Evolutionary conservation across 192 early-diverging fungal genomes (phyloP).

Genomic region (Mortierella hygrophila): DNA sequence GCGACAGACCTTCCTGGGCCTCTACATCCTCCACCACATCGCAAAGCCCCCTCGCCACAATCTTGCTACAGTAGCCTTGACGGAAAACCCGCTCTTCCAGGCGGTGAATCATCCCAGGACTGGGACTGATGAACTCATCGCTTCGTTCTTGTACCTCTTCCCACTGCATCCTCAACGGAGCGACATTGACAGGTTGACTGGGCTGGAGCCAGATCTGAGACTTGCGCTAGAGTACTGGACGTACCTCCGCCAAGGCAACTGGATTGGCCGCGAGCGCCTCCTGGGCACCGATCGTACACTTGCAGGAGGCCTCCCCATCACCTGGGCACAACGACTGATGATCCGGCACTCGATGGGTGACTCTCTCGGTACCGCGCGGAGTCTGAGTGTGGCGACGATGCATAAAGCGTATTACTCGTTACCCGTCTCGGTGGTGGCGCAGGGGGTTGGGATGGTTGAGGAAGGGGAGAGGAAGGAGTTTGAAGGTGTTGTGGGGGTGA

Average conservation of each 20-base stretch:
- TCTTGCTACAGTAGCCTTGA: neutral
- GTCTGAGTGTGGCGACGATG: slow-evolving; percentile 25
- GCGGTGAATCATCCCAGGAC: slow-evolving; percentile 24
- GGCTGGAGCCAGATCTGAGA: slow-evolving; percentile 11
- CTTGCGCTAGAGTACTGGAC: slow-evolving; percentile 34
- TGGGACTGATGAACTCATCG: slow-evolving; percentile 28
- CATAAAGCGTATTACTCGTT: slow-evolving; percentile 46
- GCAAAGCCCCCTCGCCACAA: slow-evolving; percentile 12
- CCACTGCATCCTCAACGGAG: neutral
- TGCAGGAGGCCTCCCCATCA: neutral
- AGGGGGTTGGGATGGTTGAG: slow-evolving; percentile 17
- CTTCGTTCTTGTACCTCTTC: slow-evolving; percentile 21
- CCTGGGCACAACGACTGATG: slow-evolving; percentile 36
- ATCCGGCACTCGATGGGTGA: slow-evolving; percentile 27
- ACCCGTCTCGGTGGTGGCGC: slow-evolving; percentile 17
- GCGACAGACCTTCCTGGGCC: slow-evolving; percentile 34
- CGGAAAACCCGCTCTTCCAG: neutral
- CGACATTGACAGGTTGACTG: neutral
- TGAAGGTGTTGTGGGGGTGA: neutral
- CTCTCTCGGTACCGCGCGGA: slow-evolving; percentile 12
- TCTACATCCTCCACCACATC: slow-evolving; percentile 33
- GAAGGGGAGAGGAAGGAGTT: neutral
- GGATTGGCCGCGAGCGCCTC: slow-evolving; percentile 39
- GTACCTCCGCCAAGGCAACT: slow-evolving; percentile 25
- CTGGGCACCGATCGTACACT: neutral